phyloP scores from a whole-genome alignment of 805 yeast genomes.

The Myxozyma geophila region DNA sequence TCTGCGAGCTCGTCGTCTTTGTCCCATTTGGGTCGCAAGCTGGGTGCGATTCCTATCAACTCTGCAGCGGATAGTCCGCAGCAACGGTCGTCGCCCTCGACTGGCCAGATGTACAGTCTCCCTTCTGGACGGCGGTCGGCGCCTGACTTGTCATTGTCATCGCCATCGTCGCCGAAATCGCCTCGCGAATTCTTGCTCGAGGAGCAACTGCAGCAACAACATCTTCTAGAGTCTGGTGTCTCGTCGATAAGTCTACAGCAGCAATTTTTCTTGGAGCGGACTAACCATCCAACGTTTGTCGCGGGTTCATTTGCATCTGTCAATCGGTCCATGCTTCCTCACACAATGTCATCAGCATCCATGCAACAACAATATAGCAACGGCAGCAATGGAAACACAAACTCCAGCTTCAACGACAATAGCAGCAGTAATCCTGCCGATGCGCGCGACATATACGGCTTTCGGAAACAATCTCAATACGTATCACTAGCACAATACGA shows the following conservation, averaged over 20 bases:
- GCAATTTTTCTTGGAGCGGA: constrained; percentile 8
- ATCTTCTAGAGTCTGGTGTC: not conserved
- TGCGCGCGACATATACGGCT: constrained; percentile 80
- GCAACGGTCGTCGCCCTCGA: not conserved
- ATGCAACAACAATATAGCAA: not conserved
- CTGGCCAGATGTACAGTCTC: not conserved
- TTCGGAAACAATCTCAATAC: constrained; percentile 65
- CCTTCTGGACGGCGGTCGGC: constrained; percentile 12
- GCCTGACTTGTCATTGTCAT: constrained; percentile 1
- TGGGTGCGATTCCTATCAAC: not conserved
- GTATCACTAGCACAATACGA: constrained; percentile 64
- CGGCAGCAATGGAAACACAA: too few relatives aligned
- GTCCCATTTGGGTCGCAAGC: not conserved
- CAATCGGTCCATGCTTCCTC: not conserved
- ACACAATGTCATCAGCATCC: not conserved
- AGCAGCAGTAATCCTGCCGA: constrained; percentile 4
- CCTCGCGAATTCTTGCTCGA: not conserved
- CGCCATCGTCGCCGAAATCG: constrained; percentile 1
- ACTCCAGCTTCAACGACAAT: not conserved
- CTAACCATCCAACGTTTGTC: constrained; percentile 12
- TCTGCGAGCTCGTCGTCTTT: constrained; percentile 1
- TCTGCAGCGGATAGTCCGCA: not conserved
- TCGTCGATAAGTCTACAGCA: constrained; percentile 10
- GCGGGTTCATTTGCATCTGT: constrained; percentile 21
- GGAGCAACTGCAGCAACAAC: not conserved